Base-by-base conservation (phyloP, 1,284 basidiomycete genomes). In the Takashimella tepidaria region DNA sequence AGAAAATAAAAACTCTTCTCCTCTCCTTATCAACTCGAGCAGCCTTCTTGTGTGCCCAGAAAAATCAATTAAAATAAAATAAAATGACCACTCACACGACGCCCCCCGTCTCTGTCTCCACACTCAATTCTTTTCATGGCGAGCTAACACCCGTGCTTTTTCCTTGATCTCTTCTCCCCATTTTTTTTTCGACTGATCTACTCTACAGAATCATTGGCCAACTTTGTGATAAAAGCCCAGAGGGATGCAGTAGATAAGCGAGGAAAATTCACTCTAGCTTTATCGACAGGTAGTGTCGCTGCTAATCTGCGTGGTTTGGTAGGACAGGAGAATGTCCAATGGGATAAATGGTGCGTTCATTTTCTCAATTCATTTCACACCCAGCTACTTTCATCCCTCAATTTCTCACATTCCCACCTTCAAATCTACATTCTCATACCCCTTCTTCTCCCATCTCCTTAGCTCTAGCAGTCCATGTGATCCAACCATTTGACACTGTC, bases 231-330 rank as follows among this genome's bases (percentile, higher is more conserved):
- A 69, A 90, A 89, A 66, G 88, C 89, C 0, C 96, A 98, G 80
- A 87, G 86, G 63, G 92, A 97, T 52, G 85, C 95, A 27, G 82
- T 98, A 64, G 85, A 88, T 68, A 92, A 91, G 78, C 86, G 91
- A 74, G 88, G 87, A 69, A 86, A 85, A 67, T 99, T 99, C 79
- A 89, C 91, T 46, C 73, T 99, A 67, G 96, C 95, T 50, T 79
- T 98, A 63, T 97, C 92, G 3, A 92, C 96, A 37, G 95, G 96
- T 5, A 91, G 88, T 4, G 82, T 98, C 43, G 92, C 95, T 40
- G 87, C 87, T 67, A 87, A 89, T 75, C 83, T 99, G 62, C 78
- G 78, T 61, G 85, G 83, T 49, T 82, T 98, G 61, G 82, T 93
- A 57, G 80, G 76, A 53, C 81, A 88, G 62, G 79, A 85, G 42